These are phyloP conservation scores for Pythium rishiriense DNA, from an alignment of 352 stramenopile species.

Conservation along the genomic window DNA sequence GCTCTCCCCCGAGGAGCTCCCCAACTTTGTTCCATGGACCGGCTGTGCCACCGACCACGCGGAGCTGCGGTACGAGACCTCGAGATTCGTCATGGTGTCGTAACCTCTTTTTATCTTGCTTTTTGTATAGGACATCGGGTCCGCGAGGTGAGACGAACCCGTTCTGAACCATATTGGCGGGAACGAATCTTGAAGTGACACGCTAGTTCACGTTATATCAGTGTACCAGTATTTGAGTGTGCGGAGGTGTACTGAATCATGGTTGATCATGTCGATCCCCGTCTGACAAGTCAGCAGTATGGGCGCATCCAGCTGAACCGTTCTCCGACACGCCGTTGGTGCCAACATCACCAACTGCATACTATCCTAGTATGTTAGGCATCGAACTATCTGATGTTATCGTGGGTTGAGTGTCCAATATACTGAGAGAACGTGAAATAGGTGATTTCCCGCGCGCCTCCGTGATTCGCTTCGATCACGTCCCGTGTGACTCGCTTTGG, in stretches of 20 bases:
- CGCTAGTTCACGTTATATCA: neutral
- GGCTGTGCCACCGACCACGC: neutral
- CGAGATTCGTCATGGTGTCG: constrained; percentile 1
- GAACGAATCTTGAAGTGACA: neutral
- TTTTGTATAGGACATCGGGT: neutral
- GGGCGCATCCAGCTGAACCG: neutral
- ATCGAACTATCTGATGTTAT: too few relatives aligned
- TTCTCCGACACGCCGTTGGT: constrained; percentile 1
- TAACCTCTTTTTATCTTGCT: neutral
- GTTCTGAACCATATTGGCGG: neutral
- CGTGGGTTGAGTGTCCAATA: too few relatives aligned
- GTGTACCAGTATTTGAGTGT: neutral
- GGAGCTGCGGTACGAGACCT: neutral
- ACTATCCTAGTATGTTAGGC: too few relatives aligned
- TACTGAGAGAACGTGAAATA: too few relatives aligned
- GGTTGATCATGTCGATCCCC: neutral
- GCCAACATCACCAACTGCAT: too few relatives aligned
- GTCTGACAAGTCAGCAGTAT: neutral
- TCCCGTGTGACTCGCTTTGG: too few relatives aligned
- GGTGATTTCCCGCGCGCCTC: too few relatives aligned
- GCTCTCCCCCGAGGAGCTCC: too few relatives aligned
- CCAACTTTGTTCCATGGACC: neutral
- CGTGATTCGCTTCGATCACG: too few relatives aligned
- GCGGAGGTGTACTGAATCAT: neutral
- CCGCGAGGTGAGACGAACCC: neutral